Base-by-base conservation (phyloP, 768 basidiomycete species). In the Kwoniella heveanensis region DNA sequence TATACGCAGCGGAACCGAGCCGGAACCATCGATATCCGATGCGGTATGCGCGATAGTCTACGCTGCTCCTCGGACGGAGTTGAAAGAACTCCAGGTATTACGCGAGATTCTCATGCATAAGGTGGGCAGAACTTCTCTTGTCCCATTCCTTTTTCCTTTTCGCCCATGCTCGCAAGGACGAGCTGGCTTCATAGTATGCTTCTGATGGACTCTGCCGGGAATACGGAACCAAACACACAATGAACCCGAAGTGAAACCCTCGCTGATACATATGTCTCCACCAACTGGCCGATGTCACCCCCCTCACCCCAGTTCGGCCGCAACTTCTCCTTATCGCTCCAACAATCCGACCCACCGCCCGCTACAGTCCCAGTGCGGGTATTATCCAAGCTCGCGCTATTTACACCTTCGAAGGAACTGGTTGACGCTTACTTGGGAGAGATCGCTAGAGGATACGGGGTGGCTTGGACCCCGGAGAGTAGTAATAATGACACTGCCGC, bases 61-160 rank as follows among this genome's bases (percentile, higher is more conserved):
- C 69, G 92, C 95, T 8, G 92, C 94, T 13, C 91, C 91, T 13
- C 85, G 92, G 74, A 94, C 90, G 15, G 94, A 94, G 73, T 81
- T 94, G 57, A 94, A 93, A 54, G 93, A 97, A 77, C 85, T 99
- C 39, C 91, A 96, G 68, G 83, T 92, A 37, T 81, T 97, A 55
- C 88, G 96, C 58, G 94, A 98, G 78, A 86, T 97, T 77, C 85
- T 99, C 62, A 90, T 94, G 89, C 90, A 93, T 78, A 96, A 96
- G 71, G 79, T 78, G 30, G 50, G 79, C 77, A 37, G 2, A 36
- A 7, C 36, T 22, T 39, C 54, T 22, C 53, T 59, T 21, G 19
- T 25, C 25, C 21, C 22, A 21, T 8, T 22, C 49, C 25, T 1
- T 39, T 54, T 27, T n/a, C 50, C 30, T 37, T 32, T 36, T 32